phyloP scores from a whole-genome alignment of 177 flowering plant genomes.

The Telopea speciosissima region DNA sequence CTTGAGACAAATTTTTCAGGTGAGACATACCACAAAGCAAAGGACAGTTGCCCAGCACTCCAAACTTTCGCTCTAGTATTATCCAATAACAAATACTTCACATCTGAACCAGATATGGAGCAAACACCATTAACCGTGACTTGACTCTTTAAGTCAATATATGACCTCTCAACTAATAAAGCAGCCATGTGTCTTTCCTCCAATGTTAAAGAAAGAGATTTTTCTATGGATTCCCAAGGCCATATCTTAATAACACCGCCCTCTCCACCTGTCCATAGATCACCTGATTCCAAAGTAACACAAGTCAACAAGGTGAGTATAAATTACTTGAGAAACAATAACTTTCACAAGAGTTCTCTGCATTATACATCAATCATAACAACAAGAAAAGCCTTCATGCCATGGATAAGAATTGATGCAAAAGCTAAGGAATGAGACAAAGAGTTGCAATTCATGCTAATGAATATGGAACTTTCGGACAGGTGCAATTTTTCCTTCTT shows the following conservation, averaged over 20 bases:
- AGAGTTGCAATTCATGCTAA: not conserved
- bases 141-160: conserved; percentile 65
- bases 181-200: conserved; percentile 91
- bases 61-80: conserved; percentile 62
- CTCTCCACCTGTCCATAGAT: conserved; percentile 89
- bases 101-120: conserved; percentile 63
- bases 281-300: conserved; percentile 48
- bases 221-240: conserved; percentile 94
- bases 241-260: conserved; percentile 72
- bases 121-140: conserved; percentile 71
- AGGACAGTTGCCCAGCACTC: conserved; percentile 62
- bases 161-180: conserved; percentile 79
- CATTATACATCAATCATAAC: not conserved
- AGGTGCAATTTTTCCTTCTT: too few species aligned
- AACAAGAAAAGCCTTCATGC: not conserved
- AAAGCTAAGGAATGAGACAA: not conserved
- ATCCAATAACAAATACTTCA: conserved; percentile 69
- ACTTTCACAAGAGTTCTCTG: not conserved
- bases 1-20: not conserved
- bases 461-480: too few species aligned
- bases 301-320: not conserved
- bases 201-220: conserved; percentile 57
- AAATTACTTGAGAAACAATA: not conserved
- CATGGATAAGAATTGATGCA: too few species aligned
- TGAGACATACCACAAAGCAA: conserved; percentile 69